Evolutionary conservation across 2,329 filamentous ascomycete genomes (phyloP).

Genomic region (Aspergillus viridinutans): DNA sequence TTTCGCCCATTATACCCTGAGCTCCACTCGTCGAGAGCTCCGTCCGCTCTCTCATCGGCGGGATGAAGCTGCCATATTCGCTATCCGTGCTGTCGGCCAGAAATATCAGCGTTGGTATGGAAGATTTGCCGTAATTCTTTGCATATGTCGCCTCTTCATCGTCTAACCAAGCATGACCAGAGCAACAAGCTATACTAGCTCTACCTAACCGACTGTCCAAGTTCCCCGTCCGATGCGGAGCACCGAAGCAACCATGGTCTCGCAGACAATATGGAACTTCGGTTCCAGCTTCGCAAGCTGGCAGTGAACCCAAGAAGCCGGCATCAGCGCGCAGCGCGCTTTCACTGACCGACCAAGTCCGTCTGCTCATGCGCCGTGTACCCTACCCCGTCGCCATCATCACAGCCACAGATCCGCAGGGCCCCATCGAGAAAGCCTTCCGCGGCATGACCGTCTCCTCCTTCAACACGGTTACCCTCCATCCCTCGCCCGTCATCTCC

Average conservation of each 20-base stretch:
- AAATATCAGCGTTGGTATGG: neutral
- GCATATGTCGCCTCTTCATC: neutral
- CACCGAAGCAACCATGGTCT: neutral
- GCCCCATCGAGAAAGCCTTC: conserved; percentile 25
- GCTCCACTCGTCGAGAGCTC: conserved; percentile 5
- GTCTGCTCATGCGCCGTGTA: conserved; percentile 50
- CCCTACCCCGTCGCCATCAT: conserved; percentile 56
- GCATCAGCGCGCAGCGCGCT: neutral
- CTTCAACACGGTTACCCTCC: conserved; percentile 55
- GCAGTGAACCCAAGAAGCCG: neutral
- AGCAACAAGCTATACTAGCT: neutral
- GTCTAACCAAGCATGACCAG: neutral
- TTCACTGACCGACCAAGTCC: conserved; percentile 34
- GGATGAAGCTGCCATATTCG: conserved; percentile 29
- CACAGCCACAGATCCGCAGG: conserved; percentile 41
- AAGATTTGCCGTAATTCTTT: neutral
- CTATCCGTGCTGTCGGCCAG: conserved; percentile 16
- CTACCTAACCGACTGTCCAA: neutral
- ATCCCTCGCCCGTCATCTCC: conserved; percentile 53
- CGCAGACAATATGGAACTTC: neutral
- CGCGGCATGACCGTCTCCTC: conserved; percentile 59
- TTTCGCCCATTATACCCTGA: conserved; percentile 10
- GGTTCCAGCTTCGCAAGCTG: neutral
- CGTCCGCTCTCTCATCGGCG: conserved; percentile 12
- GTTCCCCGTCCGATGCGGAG: neutral